A percentile compares a stretch with the other conserved stretches of the same genome.
phyloP scores from a whole-genome alignment of 306 rosid genomes.

The Myrica gale region DNA sequence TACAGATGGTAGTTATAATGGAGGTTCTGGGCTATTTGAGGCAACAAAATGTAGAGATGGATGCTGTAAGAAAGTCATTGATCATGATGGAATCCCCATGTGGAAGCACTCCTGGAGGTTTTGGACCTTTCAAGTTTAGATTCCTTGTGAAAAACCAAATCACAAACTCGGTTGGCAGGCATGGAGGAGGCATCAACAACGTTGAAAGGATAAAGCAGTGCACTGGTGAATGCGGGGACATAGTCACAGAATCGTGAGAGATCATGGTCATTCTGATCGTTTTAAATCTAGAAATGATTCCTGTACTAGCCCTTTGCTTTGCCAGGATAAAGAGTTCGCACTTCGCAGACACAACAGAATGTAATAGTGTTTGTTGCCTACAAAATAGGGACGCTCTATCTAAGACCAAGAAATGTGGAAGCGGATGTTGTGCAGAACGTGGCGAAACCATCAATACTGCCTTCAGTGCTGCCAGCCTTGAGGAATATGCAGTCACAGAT shows the following conservation, averaged over 20 bases:
- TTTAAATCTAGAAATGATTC: background rate
- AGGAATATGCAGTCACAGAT: constrained; percentile 18
- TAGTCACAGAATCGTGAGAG: background rate
- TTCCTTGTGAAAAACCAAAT: background rate
- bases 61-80: constrained; percentile 17
- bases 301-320: background rate
- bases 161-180: background rate
- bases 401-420: background rate
- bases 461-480: background rate
- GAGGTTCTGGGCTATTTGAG: constrained; percentile 26
- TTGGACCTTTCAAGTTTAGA: constrained; percentile 16
- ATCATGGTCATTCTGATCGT: background rate
- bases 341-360: background rate
- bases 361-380: background rate
- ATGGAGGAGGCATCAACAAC: background rate
- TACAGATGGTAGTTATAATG: constrained; percentile 28
- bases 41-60: constrained; percentile 19
- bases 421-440: background rate
- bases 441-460: constrained; percentile 20
- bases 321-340: background rate
- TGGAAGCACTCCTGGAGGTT: background rate
- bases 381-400: background rate
- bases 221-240: background rate
- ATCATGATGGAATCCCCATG: background rate
- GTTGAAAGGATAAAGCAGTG: background rate